phyloP scores from a whole-genome alignment of 306 rosid genomes.

The Macrotyloma uniflorum region DNA sequence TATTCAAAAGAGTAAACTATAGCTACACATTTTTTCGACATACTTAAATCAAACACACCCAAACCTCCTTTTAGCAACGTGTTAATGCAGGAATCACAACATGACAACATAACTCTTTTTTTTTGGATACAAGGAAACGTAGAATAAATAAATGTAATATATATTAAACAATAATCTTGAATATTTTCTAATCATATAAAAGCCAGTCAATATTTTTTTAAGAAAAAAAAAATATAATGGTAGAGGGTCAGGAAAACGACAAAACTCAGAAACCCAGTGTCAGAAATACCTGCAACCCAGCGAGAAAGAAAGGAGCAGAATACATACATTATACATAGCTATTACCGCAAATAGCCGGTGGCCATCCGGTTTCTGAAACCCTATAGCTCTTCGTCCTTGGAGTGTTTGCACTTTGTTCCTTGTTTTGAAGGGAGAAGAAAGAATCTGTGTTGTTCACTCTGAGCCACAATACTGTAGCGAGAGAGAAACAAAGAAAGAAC shows the following conservation, averaged over 20 bases:
- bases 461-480: not conserved
- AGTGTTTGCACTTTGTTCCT: conserved; percentile 25
- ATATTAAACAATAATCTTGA: not conserved
- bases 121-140: not conserved
- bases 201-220: not conserved
- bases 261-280: conserved; percentile 53
- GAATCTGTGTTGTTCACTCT: conserved; percentile 22
- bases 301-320: conserved; percentile 9
- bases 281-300: conserved; percentile 63
- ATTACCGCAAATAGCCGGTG: conserved; percentile 74
- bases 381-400: conserved; percentile 7
- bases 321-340: conserved; percentile 17
- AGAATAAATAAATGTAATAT: not conserved
- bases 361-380: conserved; percentile 53
- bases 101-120: not conserved
- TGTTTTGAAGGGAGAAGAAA: conserved; percentile 29
- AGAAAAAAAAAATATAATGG: too few species aligned
- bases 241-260: conserved; percentile 51
- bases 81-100: not conserved
- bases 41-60: not conserved
- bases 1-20: not conserved
- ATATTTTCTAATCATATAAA: not conserved
- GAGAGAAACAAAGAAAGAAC: not conserved
- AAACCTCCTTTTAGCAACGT: not conserved
- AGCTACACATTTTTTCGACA: not conserved